Percentiles rank a stretch among this genome's conserved stretches.
These are phyloP conservation scores for Plasmodium fragile DNA, from an alignment of 169 alveolate species.

Conservation along the genomic window DNA sequence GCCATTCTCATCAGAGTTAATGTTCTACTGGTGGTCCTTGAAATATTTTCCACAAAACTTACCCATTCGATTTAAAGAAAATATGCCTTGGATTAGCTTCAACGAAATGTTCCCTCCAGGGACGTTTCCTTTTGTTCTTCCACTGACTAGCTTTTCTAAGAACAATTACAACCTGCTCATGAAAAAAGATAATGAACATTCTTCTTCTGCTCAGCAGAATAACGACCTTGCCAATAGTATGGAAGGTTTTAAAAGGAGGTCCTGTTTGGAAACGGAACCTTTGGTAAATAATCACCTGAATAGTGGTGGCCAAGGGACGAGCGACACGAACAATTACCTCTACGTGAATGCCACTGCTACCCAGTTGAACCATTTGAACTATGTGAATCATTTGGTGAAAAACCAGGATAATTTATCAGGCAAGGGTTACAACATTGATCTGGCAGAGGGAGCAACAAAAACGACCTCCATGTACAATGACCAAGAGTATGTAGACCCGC, in stretches of 20 bases:
- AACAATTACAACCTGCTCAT: background rate
- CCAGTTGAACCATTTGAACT: background rate
- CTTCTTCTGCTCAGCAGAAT: background rate
- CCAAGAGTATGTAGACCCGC: background rate
- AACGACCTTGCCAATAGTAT: background rate
- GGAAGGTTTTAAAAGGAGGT: background rate
- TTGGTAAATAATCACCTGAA: background rate
- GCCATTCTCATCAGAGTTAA: slow-evolving; percentile 84
- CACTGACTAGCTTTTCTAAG: slow-evolving; percentile 60
- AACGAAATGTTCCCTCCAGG: slow-evolving; percentile 81
- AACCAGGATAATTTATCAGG: background rate
- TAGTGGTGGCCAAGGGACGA: background rate
- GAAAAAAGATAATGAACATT: background rate
- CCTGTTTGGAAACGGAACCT: background rate
- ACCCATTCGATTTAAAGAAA: slow-evolving; percentile 80
- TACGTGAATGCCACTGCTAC: background rate
- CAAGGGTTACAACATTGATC: background rate
- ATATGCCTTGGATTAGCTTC: slow-evolving; percentile 85
- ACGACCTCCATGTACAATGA: background rate
- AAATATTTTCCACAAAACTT: slow-evolving; percentile 84
- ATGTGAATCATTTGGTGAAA: background rate
- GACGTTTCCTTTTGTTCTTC: slow-evolving; percentile 78
- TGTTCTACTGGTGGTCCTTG: slow-evolving; percentile 85
- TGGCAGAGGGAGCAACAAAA: background rate
- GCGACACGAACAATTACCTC: background rate